A percentile compares a stretch with the other conserved stretches of the same genome.
phyloP scores from a whole-genome alignment of 176 grass and related monocot species.

The Musa itinerans region DNA sequence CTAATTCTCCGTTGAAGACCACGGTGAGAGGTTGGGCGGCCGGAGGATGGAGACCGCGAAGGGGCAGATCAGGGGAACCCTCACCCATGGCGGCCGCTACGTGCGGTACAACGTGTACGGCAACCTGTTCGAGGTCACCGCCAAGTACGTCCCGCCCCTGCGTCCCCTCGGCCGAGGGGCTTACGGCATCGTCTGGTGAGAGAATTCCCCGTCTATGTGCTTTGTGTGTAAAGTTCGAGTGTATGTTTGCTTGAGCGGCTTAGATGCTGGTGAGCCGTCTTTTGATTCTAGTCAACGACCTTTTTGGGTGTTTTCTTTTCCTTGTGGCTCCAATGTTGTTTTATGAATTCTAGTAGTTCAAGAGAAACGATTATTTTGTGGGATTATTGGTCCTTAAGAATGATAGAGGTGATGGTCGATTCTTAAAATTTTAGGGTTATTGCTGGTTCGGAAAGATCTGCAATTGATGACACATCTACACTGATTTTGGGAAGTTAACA shows the following conservation, averaged over 20 bases:
- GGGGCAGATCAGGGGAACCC: conserved; percentile 49
- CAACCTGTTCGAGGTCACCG: conserved; percentile 72
- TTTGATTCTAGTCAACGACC: neutral
- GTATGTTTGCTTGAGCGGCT: conserved; percentile 9
- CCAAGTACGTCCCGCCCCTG: conserved; percentile 79
- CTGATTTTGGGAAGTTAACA: too few relatives aligned
- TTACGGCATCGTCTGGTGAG: conserved; percentile 98
- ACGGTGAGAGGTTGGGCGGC: neutral
- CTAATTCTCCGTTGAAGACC: neutral
- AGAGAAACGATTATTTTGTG: too few relatives aligned
- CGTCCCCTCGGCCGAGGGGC: conserved; percentile 83
- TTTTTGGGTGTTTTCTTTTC: too few relatives aligned
- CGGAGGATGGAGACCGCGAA: conserved; percentile 15
- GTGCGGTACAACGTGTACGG: conserved; percentile 92
- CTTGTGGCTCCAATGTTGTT: too few relatives aligned
- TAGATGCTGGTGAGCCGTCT: neutral
- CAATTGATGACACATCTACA: too few relatives aligned
- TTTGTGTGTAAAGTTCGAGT: neutral
- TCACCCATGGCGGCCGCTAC: conserved; percentile 64
- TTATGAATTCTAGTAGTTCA: too few relatives aligned
- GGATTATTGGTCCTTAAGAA: too few relatives aligned
- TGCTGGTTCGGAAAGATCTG: too few relatives aligned
- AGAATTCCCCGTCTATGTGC: neutral
- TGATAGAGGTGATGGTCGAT: too few relatives aligned
- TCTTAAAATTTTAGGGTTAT: too few relatives aligned